Evolutionary conservation across 2,329 filamentous ascomycete genomes (phyloP), one percentile per base, ranked within the genome.

Genomic region (Sphaerostilbella broomeana): DNA sequence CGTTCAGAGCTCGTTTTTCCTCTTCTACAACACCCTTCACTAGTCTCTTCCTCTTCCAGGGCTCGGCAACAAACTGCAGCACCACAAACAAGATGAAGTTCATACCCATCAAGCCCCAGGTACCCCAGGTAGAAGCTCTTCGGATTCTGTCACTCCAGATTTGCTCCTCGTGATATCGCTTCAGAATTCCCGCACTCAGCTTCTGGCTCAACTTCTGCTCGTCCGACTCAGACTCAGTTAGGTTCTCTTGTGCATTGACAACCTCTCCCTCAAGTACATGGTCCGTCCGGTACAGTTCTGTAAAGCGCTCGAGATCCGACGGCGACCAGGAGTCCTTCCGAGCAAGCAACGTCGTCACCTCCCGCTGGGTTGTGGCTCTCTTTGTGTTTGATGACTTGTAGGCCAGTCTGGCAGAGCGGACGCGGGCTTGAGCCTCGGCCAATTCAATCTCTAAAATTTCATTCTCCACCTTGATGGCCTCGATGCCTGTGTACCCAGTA

Each of bases 101-200:
- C 55, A 97, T 77, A 17, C 90, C 90, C 92, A 98, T 98, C 46
- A 98, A 68, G 1, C 90, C 92, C 80, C 94, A 97, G 0, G 92
- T 98, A 24, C 94, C 90, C 92, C 92, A 98, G 0, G 92, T 98
- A 59, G 85, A 92, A 72, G 95, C 95, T 49, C 92, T 75, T 24
- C 92, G 75, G 58, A 98, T 98, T 52, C 94, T 90, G 60, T 98
- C 92, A 57, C 86, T 94, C 92, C 92, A 98, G 41, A 98, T 94
- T 67, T 98, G 92, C 68, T 98, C 92, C 65, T 98, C 92, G 61
- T 98, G 92, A 63, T 98, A 98, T 45, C 94, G 79, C 46, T 84
- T 84, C 36, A 95, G 69, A 52, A 97, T 95, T 35, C 82, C 80
- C 46, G 83, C 80, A 57, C 84, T 90, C 38, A 98, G 68, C 52